Percentiles rank a stretch among this genome's conserved stretches.
These are phyloP conservation scores for Teunomyces tritomae DNA, from an alignment of 805 yeast genomes.

Conservation along the genomic window DNA sequence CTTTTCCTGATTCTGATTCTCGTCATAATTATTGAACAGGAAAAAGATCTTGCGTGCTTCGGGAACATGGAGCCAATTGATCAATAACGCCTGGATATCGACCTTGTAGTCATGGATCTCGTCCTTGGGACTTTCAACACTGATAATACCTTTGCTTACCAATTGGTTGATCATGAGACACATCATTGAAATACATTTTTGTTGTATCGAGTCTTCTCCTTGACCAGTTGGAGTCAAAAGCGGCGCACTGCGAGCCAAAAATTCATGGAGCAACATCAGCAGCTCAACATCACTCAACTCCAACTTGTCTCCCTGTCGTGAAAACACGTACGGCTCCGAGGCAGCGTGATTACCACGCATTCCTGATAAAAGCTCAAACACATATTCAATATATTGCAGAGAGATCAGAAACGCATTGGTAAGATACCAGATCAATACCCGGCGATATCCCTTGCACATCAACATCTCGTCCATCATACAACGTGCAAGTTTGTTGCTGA, in stretches of 20 bases:
- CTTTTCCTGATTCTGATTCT: constrained; percentile 1
- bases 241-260: constrained; percentile 50
- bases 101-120: constrained; percentile 50
- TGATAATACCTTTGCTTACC: constrained; percentile 43
- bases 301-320: constrained; percentile 53
- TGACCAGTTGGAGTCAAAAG: constrained; percentile 33
- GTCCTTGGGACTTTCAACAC: constrained; percentile 27
- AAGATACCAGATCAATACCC: constrained; percentile 64
- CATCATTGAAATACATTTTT: constrained; percentile 49
- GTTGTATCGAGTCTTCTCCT: constrained; percentile 31
- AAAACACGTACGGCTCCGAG: constrained; percentile 37
- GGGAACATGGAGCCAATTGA: constrained; percentile 66
- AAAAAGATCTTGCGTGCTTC: constrained; percentile 63
- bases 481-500: constrained; percentile 53
- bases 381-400: constrained; percentile 56
- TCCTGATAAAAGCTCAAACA: constrained; percentile 58
- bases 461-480: constrained; percentile 66
- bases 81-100: constrained; percentile 58
- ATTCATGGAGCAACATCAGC: constrained; percentile 68
- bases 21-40: constrained; percentile 18
- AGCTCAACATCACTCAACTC: constrained; percentile 57
- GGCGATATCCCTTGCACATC: constrained; percentile 63
- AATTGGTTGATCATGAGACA: constrained; percentile 63
- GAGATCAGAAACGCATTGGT: constrained; percentile 57
- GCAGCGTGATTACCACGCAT: constrained; percentile 46